Base-by-base conservation (phyloP, 2,329 filamentous ascomycete genomes). In the Gaeumannomyces tritici region DNA sequence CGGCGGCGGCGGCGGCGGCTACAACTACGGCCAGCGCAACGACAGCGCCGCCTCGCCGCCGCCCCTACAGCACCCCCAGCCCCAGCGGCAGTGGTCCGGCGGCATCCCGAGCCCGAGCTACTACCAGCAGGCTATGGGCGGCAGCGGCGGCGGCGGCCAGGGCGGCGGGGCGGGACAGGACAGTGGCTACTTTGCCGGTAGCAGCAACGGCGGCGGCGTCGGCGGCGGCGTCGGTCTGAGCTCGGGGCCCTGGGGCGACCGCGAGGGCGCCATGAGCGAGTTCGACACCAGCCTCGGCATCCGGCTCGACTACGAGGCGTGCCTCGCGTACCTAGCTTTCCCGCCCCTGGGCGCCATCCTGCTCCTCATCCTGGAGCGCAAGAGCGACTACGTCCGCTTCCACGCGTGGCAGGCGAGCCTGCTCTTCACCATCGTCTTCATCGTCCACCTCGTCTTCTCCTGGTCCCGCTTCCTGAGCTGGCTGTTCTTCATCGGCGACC, bases 331-430 rank as follows among this genome's bases (percentile, higher is more conserved):
- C 74, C 73, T 97, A 65, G 79, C 89, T 60, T 77, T 96, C 18
- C 95, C 95, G 65, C 95, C 95, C 1, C 81, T 93, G 0, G 95
- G 93, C 3, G 90, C 89, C 3, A 90, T 97, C 29, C 74, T 96
- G 67, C 76, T 99, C 68, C 76, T 99, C 67, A 83, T 98, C 57
- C 73, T 93, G 66, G 95, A 99, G 81, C 86, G 93, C 71, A 95
- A 96, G 79, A 97, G 92, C 72, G 95, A 99, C 76, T 99, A 96
- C 75, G 95, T 99, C 63, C 84, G 95, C 66, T 98, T 98, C 69
- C 95, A 99, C 74, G 95, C 95, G 9, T 99, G 95, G 93, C 95
- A 99, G 76, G 90, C 89, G 8, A 88, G 89, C 66, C 80, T 96
- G 70, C 75, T 96, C 3, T 97, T 96, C 73, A 89, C 90, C 0